Conservation (phyloP, 345 rosid genomes). For the Cardamine chenopodiifolia region DNA sequence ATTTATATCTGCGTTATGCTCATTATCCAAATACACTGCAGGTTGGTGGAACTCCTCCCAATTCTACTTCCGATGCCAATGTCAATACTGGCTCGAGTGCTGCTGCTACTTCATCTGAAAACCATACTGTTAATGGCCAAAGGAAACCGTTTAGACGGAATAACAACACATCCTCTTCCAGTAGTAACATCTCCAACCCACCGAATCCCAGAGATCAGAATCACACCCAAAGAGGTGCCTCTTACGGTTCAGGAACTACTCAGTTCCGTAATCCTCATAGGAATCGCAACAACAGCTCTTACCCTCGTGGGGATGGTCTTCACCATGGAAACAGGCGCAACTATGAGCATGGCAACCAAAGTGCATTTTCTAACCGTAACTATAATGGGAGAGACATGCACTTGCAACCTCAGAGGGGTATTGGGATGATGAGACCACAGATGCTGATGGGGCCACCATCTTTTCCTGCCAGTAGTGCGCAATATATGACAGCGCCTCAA, state of each 20-base stretch:
- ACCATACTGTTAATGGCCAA: conserved; percentile 13
- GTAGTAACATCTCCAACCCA: background rate
- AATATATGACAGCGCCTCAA: conserved; percentile 34
- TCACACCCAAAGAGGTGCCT: conserved; percentile 52
- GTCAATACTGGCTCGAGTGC: background rate
- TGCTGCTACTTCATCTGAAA: conserved; percentile 19
- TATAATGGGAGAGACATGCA: conserved; percentile 33
- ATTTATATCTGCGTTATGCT: background rate
- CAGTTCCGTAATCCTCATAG: conserved; percentile 59
- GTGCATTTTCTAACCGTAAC: conserved; percentile 12
- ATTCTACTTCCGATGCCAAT: background rate
- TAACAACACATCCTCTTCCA: conserved; percentile 26
- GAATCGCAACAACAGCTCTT: conserved; percentile 50
- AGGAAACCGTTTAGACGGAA: conserved; percentile 33
- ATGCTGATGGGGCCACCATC: conserved; percentile 40
- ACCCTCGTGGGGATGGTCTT: conserved; percentile 39
- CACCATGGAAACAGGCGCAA: conserved; percentile 34
- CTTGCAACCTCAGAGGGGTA: conserved; percentile 27
- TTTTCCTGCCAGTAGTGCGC: conserved; percentile 33
- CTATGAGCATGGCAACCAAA: conserved; percentile 25
- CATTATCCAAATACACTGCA: conserved; percentile 23
- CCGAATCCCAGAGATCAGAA: conserved; percentile 46
- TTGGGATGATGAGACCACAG: conserved; percentile 36
- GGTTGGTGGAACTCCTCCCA: conserved; percentile 46
- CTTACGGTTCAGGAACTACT: conserved; percentile 49